phyloP scores from a whole-genome alignment of 768 basidiomycete genomes.

The Tulasnella sp. region DNA sequence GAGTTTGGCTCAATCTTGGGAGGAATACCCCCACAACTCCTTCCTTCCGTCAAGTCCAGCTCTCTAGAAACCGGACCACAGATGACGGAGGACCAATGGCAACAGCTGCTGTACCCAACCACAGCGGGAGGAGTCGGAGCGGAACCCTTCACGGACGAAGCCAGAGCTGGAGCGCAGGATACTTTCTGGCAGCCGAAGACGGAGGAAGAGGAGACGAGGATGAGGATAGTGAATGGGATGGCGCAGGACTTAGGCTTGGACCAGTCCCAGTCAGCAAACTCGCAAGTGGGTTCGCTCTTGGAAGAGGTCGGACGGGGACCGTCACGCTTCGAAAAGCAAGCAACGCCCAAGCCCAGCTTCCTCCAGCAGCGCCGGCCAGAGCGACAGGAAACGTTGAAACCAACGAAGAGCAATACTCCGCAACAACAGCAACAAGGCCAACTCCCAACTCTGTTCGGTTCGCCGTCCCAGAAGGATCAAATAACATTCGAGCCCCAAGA shows the following conservation, averaged over 20 bases:
- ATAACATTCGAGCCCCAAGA: no score
- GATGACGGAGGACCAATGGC: not conserved
- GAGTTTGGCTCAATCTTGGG: constrained; percentile 12
- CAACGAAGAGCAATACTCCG: not conserved
- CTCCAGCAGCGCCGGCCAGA: not conserved
- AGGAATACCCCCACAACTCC: constrained; percentile 12
- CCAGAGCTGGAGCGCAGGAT: constrained; percentile 7
- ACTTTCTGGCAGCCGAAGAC: not conserved
- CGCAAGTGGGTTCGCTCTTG: constrained; percentile 6
- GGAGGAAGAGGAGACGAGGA: not conserved
- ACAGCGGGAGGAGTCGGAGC: constrained; percentile 4
- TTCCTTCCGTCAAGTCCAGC: constrained; percentile 7
- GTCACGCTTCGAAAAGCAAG: constrained; percentile 7
- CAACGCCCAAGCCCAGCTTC: constrained; percentile 1
- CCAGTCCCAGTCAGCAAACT: constrained; percentile 10
- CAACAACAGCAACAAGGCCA: not conserved
- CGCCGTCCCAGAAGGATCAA: not conserved
- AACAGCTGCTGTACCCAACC: not conserved
- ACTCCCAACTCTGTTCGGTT: constrained; percentile 1
- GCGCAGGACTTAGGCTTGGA: constrained; percentile 2
- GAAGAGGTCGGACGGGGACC: constrained; percentile 9
- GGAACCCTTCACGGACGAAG: constrained; percentile 11
- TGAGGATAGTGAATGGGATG: constrained; percentile 6
- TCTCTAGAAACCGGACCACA: not conserved
- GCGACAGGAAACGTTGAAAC: not conserved